Percentiles rank a stretch among this genome's conserved stretches.
Evolutionary conservation across 2,329 filamentous ascomycete genomes (phyloP).

Genomic region (Phyllosticta citribraziliensis): DNA sequence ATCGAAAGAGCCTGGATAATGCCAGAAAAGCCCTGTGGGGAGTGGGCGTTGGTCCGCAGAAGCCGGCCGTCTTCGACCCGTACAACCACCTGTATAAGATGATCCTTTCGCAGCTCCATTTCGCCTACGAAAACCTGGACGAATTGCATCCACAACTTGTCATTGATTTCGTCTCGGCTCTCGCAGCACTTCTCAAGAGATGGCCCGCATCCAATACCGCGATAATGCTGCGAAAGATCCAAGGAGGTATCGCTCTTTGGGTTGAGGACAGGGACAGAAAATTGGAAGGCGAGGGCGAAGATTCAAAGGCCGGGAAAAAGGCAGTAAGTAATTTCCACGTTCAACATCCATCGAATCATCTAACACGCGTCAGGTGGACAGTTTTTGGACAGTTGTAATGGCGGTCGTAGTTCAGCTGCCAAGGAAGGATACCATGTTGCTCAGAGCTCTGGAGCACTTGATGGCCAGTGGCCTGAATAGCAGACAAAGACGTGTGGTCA

Average conservation of each 20-base stretch:
- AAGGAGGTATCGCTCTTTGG: constrained; percentile 54
- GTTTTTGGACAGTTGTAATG: constrained; percentile 38
- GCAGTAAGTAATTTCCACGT: constrained; percentile 39
- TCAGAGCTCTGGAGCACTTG: constrained; percentile 44
- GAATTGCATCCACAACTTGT: constrained; percentile 30
- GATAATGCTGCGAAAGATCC: constrained; percentile 49
- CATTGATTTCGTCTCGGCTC: constrained; percentile 42
- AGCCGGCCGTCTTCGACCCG: constrained; percentile 41
- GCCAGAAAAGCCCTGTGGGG: constrained; percentile 60
- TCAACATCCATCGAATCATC: background rate
- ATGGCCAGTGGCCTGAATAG: constrained; percentile 46
- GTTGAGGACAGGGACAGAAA: constrained; percentile 44
- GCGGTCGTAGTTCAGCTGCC: constrained; percentile 46
- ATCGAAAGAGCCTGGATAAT: constrained; percentile 41
- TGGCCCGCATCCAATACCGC: constrained; percentile 41
- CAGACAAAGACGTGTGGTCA: constrained; percentile 40
- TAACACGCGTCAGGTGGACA: constrained; percentile 22
- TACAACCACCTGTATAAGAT: constrained; percentile 59
- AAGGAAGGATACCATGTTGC: constrained; percentile 46
- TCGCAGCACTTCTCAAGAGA: constrained; percentile 32
- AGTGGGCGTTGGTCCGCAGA: constrained; percentile 29
- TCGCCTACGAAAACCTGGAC: constrained; percentile 43
- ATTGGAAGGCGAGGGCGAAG: constrained; percentile 12
- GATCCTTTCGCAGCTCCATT: constrained; percentile 42
- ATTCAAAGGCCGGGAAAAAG: constrained; percentile 31